These are phyloP conservation scores for Favolaschia claudopus DNA, from an alignment of 768 basidiomycete species.

Conservation along the genomic window DNA sequence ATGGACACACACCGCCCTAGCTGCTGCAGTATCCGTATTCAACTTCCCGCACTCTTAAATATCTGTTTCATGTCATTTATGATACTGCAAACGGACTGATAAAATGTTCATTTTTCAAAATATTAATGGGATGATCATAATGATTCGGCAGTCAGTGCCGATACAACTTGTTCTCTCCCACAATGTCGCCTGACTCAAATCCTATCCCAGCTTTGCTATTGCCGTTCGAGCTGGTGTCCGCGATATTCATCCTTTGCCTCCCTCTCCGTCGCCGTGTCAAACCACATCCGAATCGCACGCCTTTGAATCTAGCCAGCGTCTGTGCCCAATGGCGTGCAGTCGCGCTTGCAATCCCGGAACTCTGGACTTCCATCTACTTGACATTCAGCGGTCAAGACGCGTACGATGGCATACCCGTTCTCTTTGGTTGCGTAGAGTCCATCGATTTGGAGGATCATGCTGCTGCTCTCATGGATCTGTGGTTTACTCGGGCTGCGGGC, in stretches of 20 bases:
- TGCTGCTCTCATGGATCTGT: neutral
- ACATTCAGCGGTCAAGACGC: neutral
- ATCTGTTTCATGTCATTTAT: too few relatives aligned
- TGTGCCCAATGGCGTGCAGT: slow-evolving; percentile 4
- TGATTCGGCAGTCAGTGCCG: too few relatives aligned
- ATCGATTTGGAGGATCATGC: neutral
- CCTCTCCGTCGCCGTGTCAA: neutral
- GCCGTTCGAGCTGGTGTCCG: slow-evolving; percentile 2
- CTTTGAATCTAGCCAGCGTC: neutral
- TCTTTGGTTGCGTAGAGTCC: neutral
- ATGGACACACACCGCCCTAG: too few relatives aligned
- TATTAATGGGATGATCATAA: too few relatives aligned
- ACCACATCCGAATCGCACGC: neutral
- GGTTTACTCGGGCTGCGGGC: neutral
- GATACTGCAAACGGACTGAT: too few relatives aligned
- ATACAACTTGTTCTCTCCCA: too few relatives aligned
- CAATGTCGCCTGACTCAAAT: too few relatives aligned
- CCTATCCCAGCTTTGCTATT: neutral
- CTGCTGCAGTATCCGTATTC: too few relatives aligned
- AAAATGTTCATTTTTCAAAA: too few relatives aligned
- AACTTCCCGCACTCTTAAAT: too few relatives aligned
- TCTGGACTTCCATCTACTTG: slow-evolving; percentile 3
- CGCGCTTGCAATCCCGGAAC: neutral
- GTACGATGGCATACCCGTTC: neutral
- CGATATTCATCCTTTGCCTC: neutral